A percentile compares a stretch with the other conserved stretches of the same genome.
These are phyloP conservation scores for Gaeumannomyces tritici DNA, from an alignment of 2,329 filamentous ascomycete species.

Conservation along the genomic window DNA sequence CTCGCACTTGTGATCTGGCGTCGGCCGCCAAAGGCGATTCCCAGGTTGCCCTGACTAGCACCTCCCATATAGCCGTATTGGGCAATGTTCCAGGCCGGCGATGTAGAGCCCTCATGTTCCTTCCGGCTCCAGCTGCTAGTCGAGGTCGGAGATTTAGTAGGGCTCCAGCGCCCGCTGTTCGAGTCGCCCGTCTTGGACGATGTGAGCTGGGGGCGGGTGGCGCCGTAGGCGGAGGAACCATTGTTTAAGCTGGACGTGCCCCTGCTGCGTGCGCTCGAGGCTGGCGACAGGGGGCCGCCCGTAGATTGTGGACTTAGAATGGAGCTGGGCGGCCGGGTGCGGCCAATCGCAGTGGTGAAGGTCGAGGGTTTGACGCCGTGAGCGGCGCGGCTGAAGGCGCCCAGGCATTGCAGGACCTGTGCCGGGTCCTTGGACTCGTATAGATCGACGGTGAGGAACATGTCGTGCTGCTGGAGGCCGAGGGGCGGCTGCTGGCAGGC, in stretches of 20 bases:
- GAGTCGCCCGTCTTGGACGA: constrained; percentile 45
- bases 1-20: constrained; percentile 83
- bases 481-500: constrained; percentile 80
- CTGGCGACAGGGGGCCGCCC: constrained; percentile 22
- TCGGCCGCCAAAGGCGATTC: constrained; percentile 82
- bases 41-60: constrained; percentile 89
- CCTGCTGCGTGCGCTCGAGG: constrained; percentile 13
- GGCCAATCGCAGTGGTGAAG: constrained; percentile 70
- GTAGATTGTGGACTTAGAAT: constrained; percentile 58
- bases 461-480: constrained; percentile 83
- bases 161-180: constrained; percentile 42
- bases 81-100: constrained; percentile 95
- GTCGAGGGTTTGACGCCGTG: constrained; percentile 61
- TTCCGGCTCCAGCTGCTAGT: constrained; percentile 89
- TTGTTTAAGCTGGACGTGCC: constrained; percentile 50
- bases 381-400: constrained; percentile 83
- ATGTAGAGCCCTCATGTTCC: constrained; percentile 68
- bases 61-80: constrained; percentile 99
- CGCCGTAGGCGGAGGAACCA: constrained; percentile 35
- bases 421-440: constrained; percentile 94
- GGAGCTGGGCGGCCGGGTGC: constrained; percentile 47
- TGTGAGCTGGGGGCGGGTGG: constrained; percentile 25
- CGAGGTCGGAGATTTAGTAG: constrained; percentile 43
- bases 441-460: constrained; percentile 93
- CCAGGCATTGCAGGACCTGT: constrained; percentile 87